These are phyloP conservation scores for Collybia mongolica DNA, from an alignment of 768 basidiomycete species.

Conservation along the genomic window DNA sequence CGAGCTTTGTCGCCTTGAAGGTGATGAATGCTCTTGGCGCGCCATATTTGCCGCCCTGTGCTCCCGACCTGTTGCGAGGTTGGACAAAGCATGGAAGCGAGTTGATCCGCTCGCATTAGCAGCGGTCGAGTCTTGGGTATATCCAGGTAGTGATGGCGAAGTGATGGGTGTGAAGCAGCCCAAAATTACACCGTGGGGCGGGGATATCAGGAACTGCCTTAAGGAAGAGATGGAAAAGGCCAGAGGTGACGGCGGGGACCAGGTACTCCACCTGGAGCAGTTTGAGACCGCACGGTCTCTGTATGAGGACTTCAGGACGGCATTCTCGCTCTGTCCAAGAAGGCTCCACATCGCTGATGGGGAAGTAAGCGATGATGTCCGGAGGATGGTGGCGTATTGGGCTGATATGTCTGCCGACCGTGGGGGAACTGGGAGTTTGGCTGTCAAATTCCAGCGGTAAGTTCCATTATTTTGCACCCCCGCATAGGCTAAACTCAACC, in stretches of 20 bases:
- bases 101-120: conserved; percentile 59
- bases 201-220: conserved; percentile 47
- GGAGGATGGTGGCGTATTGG: conserved; percentile 59
- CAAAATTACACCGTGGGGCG: conserved; percentile 67
- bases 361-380: conserved; percentile 44
- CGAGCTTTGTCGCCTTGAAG: conserved; percentile 67
- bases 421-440: conserved; percentile 38
- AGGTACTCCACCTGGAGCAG: conserved; percentile 38
- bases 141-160: conserved; percentile 34
- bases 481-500: not conserved
- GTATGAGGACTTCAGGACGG: conserved; percentile 53
- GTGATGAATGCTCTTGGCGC: conserved; percentile 80
- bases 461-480: conserved; percentile 19
- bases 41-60: conserved; percentile 73
- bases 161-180: conserved; percentile 38
- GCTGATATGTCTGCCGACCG: conserved; percentile 40
- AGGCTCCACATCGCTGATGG: conserved; percentile 30
- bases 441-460: conserved; percentile 63
- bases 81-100: conserved; percentile 80
- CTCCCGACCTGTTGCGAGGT: conserved; percentile 68
- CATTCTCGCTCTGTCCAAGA: conserved; percentile 52
- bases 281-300: conserved; percentile 38
- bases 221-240: conserved; percentile 47
- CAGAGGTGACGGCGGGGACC: conserved; percentile 39
- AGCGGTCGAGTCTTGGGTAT: conserved; percentile 68